These are phyloP conservation scores for Starmerella cellae DNA, from an alignment of 805 yeast species.

Conservation along the genomic window DNA sequence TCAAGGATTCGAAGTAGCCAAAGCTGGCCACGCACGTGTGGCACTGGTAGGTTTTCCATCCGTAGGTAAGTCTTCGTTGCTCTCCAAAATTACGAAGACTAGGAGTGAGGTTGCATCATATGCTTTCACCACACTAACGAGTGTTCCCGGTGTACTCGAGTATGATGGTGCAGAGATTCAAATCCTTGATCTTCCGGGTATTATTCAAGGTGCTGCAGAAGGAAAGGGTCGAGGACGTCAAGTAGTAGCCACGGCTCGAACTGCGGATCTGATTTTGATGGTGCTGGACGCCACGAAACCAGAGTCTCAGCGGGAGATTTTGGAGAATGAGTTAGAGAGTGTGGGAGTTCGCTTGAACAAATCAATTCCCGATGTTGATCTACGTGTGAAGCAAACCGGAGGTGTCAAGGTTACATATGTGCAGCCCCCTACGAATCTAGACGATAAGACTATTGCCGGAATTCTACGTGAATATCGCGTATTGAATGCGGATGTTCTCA, in stretches of 20 bases:
- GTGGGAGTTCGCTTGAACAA: constrained; percentile 87
- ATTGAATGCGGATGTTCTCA: constrained; percentile 84
- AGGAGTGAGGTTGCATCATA: constrained; percentile 90
- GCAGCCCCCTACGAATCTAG: constrained; percentile 67
- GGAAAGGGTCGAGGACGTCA: constrained; percentile 98
- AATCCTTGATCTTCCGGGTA: constrained; percentile 95
- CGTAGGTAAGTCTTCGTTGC: constrained; percentile 87
- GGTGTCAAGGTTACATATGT: constrained; percentile 77
- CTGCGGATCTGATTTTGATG: constrained; percentile 86
- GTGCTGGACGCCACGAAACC: constrained; percentile 93
- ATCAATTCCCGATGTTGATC: constrained; percentile 62
- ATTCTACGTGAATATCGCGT: constrained; percentile 76
- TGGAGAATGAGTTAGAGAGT: constrained; percentile 80
- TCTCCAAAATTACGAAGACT: constrained; percentile 81
- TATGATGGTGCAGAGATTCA: constrained; percentile 96
- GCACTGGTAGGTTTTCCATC: constrained; percentile 95
- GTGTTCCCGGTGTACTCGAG: constrained; percentile 90
- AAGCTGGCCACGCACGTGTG: constrained; percentile 92
- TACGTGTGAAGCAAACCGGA: constrained; percentile 73
- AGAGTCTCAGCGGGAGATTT: constrained; percentile 69
- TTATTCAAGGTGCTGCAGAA: constrained; percentile 89
- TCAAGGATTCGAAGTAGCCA: constrained; percentile 84
- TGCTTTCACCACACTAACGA: constrained; percentile 89
- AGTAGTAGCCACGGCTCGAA: constrained; percentile 90
- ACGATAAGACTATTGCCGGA: constrained; percentile 64